These are phyloP conservation scores for Actinomucor elegans DNA, from an alignment of 371 early-diverging fungal genomes.

Conservation along the genomic window DNA sequence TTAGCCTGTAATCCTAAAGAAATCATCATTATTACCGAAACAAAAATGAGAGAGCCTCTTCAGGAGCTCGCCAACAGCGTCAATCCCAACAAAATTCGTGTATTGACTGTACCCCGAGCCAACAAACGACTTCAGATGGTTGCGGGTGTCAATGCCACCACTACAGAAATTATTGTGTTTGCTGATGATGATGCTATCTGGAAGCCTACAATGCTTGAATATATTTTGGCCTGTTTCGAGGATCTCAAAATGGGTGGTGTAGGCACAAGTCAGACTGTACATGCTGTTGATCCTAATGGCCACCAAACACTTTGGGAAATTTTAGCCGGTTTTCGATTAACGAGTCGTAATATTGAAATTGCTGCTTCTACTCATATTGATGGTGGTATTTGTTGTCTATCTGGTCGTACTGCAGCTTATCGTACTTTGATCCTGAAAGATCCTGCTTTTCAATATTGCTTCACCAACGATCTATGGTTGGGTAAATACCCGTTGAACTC, in stretches of 20 bases:
- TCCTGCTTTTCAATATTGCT: conserved; percentile 69
- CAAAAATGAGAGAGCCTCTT: conserved; percentile 51
- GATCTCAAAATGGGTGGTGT: conserved; percentile 75
- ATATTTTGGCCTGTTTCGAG: conserved; percentile 76
- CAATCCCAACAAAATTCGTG: conserved; percentile 43
- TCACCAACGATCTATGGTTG: conserved; percentile 73
- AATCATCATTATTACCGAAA: conserved; percentile 61
- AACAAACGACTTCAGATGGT: conserved; percentile 78
- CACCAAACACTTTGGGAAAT: conserved; percentile 75
- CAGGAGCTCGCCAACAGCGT: conserved; percentile 48
- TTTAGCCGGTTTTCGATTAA: conserved; percentile 69
- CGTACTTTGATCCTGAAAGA: conserved; percentile 73
- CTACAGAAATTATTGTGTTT: conserved; percentile 70
- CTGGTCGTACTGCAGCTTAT: conserved; percentile 80
- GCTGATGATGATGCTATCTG: conserved; percentile 79
- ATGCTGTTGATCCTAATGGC: conserved; percentile 56
- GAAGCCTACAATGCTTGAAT: conserved; percentile 61
- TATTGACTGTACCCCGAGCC: conserved; percentile 55
- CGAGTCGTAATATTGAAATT: conserved; percentile 75
- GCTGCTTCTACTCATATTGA: conserved; percentile 78
- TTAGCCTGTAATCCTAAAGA: conserved; percentile 66
- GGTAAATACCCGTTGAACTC: conserved; percentile 73
- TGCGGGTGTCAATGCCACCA: conserved; percentile 63
- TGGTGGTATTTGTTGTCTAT: conserved; percentile 76
- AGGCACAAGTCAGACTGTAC: conserved; percentile 66